Base-by-base conservation (phyloP, 1,284 basidiomycete genomes). In the Fistulina hepatica region DNA sequence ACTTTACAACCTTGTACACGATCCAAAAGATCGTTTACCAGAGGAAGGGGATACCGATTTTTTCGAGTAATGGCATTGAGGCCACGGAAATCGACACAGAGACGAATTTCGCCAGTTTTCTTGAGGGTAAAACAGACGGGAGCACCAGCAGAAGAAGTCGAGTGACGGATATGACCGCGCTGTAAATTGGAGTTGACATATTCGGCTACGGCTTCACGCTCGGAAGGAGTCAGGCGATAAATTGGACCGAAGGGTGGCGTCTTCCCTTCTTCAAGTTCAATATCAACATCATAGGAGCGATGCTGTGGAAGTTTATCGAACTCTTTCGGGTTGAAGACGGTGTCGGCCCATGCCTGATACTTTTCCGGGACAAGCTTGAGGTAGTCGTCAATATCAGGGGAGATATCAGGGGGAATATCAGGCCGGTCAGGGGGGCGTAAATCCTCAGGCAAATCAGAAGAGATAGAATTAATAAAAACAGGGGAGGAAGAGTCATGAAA, bases 121-220 rank as follows among this genome's bases (percentile, higher is more conserved):
- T 70, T 69, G 33, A 55, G 53, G 3, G 64, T 52, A 43, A 69
- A 71, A 28, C 71, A 60, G 33, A 69, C 52, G 0, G 61, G 60
- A 0, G 63, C 50, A 5, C 46, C 56, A 24, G 48, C 45, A 2
- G 55, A 52, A 5, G 52, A 53, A 26, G 53, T 56, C 2, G 55
- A 59, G 5, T 44, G 44, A 17, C 45, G 17, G 20, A 59, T 59
- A 9, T 36, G 26, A 8, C 55, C 47, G 2, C 39, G 46, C 7
- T 26, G 5, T 0, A 62, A 44, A 25, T 62, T 58, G 39, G 62
- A 59, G 2, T 59, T 37, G 2, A 62, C 4, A 38, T 58, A 63
- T 11, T 42, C 44, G 4, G 31, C 26, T 3, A 55, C 36, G 1
- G 42, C 41, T 9, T 40, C 24, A 6, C 40, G 45, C 37, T 57